Evolutionary conservation across 495 filamentous ascomycete genomes (phyloP).

Genomic region (Cercophora samala): DNA sequence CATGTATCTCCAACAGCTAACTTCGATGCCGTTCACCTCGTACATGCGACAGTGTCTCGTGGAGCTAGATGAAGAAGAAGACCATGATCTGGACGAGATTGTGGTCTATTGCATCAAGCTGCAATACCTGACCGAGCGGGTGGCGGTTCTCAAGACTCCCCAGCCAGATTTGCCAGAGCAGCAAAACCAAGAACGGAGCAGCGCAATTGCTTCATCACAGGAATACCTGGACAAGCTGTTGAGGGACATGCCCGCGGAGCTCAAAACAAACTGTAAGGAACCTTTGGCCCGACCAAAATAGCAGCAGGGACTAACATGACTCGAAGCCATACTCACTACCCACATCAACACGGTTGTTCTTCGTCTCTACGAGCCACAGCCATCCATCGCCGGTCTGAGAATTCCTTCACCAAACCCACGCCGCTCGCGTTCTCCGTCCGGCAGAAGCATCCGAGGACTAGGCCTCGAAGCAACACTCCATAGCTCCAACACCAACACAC

Average conservation of each 20-base stretch:
- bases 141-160: constrained; percentile 30
- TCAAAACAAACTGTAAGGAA: constrained; percentile 6
- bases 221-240: constrained; percentile 8
- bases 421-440: constrained; percentile 26
- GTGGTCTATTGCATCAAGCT: constrained; percentile 36
- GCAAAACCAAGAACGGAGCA: constrained; percentile 25
- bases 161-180: constrained; percentile 12
- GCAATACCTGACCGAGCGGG: constrained; percentile 40
- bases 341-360: constrained; percentile 16
- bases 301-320: neutral
- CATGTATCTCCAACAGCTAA: constrained; percentile 32
- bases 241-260: constrained; percentile 4
- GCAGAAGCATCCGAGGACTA: neutral
- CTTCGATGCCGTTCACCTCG: constrained; percentile 32
- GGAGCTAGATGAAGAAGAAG: constrained; percentile 32
- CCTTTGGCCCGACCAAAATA: neutral
- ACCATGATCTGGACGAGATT: constrained; percentile 34
- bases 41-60: constrained; percentile 38
- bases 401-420: constrained; percentile 24
- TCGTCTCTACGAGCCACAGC: constrained; percentile 11
- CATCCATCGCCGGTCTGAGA: constrained; percentile 17
- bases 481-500: constrained; percentile 22
- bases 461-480: constrained; percentile 1
- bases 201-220: constrained; percentile 5
- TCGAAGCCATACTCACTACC: constrained; percentile 9